These are phyloP conservation scores for Ormosia semicastrata DNA, from an alignment of 306 rosid species.

Conservation along the genomic window DNA sequence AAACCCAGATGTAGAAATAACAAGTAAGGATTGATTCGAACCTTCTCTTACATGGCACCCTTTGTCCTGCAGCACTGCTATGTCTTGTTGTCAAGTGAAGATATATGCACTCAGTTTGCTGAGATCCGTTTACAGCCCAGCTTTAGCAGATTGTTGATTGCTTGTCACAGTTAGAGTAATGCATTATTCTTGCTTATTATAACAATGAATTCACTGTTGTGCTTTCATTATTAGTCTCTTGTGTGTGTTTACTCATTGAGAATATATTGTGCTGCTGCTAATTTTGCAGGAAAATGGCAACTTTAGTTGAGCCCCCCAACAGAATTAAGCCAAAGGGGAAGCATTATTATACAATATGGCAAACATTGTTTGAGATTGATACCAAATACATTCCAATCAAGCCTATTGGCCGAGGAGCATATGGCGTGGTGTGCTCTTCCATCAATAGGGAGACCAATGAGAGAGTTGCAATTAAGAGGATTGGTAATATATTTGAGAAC, in stretches of 20 bases:
- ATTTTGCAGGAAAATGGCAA: slow-evolving; percentile 66
- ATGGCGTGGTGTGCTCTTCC: slow-evolving; percentile 86
- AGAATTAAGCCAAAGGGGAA: slow-evolving; percentile 61
- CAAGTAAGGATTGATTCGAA: slow-evolving; percentile 72
- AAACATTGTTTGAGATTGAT: slow-evolving; percentile 80
- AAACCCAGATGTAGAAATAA: slow-evolving; percentile 44
- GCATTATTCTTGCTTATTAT: slow-evolving; percentile 10
- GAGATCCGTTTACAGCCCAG: not conserved
- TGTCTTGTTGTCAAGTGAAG: slow-evolving; percentile 1
- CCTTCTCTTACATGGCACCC: slow-evolving; percentile 19
- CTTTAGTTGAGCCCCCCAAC: slow-evolving; percentile 66
- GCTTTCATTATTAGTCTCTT: slow-evolving; percentile 6
- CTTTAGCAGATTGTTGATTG: slow-evolving; percentile 14
- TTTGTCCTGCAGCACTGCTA: slow-evolving; percentile 1
- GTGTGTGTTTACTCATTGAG: slow-evolving; percentile 20
- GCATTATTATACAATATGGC: slow-evolving; percentile 70
- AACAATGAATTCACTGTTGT: not conserved
- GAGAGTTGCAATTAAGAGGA: slow-evolving; percentile 90
- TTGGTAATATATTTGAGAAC: slow-evolving; percentile 69
- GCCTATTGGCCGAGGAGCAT: slow-evolving; percentile 81
- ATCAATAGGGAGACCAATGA: slow-evolving; percentile 72
- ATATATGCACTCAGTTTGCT: not conserved
- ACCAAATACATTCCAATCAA: slow-evolving; percentile 79
- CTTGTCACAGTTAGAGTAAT: slow-evolving; percentile 11
- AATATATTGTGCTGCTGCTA: not conserved